Base-by-base conservation (phyloP, 1,139 yeast genomes). In the Yamadazyma trypodendri region DNA sequence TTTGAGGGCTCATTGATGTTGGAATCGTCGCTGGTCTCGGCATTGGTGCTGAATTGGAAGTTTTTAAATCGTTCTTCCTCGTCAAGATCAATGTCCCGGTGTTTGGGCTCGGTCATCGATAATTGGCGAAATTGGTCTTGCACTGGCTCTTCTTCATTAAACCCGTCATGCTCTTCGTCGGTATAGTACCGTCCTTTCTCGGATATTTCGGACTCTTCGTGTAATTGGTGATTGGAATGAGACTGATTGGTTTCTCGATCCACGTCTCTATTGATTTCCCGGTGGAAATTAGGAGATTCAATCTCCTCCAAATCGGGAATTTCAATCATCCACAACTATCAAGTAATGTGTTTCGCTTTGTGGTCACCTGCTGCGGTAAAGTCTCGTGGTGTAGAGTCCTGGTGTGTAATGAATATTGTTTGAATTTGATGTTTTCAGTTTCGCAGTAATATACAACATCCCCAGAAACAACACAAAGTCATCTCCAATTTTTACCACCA, bases 291-390 rank as follows among this genome's bases (percentile, higher is more conserved):
- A n/a, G 20, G 28, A 11, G 28, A 24, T 11, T 34, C 34, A 20
- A 44, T 44, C 18, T 45, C 48, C 8, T 63, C 68, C 48, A 67
- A 56, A 46, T 65, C 70, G 13, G 73, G 73, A 32, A 67, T 67
- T 42, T 67, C 72, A 41, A 67, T 67, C 73, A 67, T 66, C 14
- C 16, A 22, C 5, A n/a, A n/a, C n/a, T n/a, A 9, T 5, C 9
- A 16, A 12, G 18, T 7, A 14, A 18, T 8, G 21, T 8, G 21
- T 18, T 18, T 18, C n/a, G n/a, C n/a, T n/a, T n/a, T n/a, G n/a
- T n/a, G n/a, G n/a, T n/a, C n/a, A n/a, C n/a, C n/a, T n/a, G n/a
- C n/a, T n/a, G n/a, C n/a, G n/a, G n/a, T n/a, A n/a, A n/a, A n/a
- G n/a, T n/a, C n/a, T n/a, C n/a, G n/a, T n/a, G n/a, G n/a, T n/a